Evolutionary conservation across 192 early-diverging fungal species (phyloP).

Genomic region (Entomortierella beljakovae): DNA sequence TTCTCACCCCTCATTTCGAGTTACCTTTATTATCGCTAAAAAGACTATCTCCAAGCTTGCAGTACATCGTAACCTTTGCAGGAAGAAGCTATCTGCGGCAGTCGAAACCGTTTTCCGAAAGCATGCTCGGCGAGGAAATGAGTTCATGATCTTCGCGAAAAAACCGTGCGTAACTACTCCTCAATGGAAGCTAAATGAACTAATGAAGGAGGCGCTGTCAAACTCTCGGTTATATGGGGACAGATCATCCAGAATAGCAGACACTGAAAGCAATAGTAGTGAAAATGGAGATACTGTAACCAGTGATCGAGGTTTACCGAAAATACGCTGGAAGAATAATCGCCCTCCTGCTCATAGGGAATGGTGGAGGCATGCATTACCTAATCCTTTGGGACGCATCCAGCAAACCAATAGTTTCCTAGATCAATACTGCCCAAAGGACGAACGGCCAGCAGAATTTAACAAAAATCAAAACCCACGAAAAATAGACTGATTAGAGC

Average conservation of each 20-base stretch:
- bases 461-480: too few relatives aligned
- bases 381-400: constrained; percentile 31
- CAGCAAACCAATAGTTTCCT: constrained; percentile 27
- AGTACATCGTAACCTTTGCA: constrained; percentile 15
- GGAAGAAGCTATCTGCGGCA: constrained; percentile 39
- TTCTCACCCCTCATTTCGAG: constrained; percentile 38
- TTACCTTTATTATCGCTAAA: constrained; percentile 30
- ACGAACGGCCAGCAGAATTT: neutral
- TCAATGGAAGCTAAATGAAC: constrained; percentile 16
- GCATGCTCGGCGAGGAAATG: constrained; percentile 36
- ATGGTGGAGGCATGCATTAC: constrained; percentile 37
- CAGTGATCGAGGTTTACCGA: neutral
- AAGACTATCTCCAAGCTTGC: constrained; percentile 36
- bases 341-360: constrained; percentile 10
- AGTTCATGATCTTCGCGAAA: constrained; percentile 42
- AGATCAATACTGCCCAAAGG: constrained; percentile 10
- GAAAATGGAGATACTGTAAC: neutral
- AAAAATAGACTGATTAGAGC: too few relatives aligned
- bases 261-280: neutral
- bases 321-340: constrained; percentile 49
- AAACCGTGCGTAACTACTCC: constrained; percentile 13
- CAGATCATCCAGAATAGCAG: neutral
- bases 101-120: constrained; percentile 31
- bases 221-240: constrained; percentile 24
- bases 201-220: constrained; percentile 6